Evolutionary conservation across 31 red algal species (phyloP).

Genomic region (Asparagopsis taxiformis): DNA sequence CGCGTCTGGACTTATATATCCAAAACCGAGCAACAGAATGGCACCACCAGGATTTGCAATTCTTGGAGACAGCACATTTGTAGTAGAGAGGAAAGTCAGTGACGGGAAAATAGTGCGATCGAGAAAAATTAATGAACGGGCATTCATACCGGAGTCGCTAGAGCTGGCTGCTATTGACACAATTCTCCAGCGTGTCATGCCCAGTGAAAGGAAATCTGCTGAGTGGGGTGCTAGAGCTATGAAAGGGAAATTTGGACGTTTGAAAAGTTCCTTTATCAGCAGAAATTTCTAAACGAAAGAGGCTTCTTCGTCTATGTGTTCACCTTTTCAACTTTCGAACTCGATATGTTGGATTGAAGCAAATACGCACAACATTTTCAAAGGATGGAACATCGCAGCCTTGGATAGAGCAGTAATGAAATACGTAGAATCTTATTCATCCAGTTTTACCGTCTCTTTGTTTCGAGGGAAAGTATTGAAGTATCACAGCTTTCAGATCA

Average conservation of each 20-base stretch:
- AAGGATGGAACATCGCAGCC: not conserved
- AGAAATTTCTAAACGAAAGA: not conserved
- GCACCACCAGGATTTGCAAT: not conserved
- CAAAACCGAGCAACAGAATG: not conserved
- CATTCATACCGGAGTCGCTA: not conserved
- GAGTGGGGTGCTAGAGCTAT: conserved; percentile 2
- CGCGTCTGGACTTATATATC: not conserved
- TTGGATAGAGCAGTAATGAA: not conserved
- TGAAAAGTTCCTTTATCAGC: not conserved
- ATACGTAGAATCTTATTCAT: not conserved
- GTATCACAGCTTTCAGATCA: not conserved
- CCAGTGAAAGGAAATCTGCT: conserved; percentile 15
- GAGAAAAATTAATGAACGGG: conserved; percentile 1
- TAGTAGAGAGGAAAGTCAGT: not conserved
- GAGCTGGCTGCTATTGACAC: conserved; percentile 10
- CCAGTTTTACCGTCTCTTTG: not conserved
- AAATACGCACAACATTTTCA: not conserved
- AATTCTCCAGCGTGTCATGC: conserved; percentile 1
- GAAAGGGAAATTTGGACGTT: not conserved
- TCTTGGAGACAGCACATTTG: not conserved
- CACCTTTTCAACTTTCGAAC: not conserved
- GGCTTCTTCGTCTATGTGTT: not conserved
- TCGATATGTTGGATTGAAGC: not conserved
- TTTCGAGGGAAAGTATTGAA: not conserved
- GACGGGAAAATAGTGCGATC: conserved; percentile 3